Conservation (phyloP, 306 rosid genomes). For the Prunus kanzakura region DNA sequence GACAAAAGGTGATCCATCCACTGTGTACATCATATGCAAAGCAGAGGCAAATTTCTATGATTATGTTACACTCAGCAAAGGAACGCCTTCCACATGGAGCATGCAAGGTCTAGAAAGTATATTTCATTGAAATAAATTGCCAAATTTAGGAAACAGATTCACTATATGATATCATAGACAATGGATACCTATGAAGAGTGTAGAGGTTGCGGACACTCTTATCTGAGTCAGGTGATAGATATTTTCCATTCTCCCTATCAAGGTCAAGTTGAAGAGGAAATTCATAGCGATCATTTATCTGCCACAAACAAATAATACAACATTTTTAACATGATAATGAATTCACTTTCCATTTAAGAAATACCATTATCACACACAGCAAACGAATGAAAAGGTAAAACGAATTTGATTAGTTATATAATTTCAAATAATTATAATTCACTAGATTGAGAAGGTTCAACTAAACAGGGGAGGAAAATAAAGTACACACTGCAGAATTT, state of each 20-base stretch:
- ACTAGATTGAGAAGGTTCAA: not conserved
- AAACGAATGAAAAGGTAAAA: not conserved
- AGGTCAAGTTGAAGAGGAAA: slow-evolving; percentile 95
- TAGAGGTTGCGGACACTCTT: slow-evolving; percentile 89
- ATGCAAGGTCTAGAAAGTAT: not conserved
- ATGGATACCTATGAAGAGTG: slow-evolving; percentile 76
- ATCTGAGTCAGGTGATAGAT: slow-evolving; percentile 88
- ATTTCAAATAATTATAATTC: not conserved
- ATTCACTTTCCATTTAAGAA: not conserved
- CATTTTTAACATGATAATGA: not conserved
- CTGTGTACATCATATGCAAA: not conserved
- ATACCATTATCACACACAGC: not conserved
- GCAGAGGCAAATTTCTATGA: not conserved
- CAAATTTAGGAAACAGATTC: not conserved
- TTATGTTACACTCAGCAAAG: not conserved
- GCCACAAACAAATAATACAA: slow-evolving; percentile 18
- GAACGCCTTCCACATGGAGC: not conserved
- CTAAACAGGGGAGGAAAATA: not conserved
- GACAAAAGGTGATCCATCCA: not conserved
- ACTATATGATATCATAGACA: slow-evolving; percentile 17
- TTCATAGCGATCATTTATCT: slow-evolving; percentile 96
- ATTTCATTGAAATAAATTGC: not conserved
- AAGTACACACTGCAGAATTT: not conserved
- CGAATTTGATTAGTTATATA: not conserved
- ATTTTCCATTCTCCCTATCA: slow-evolving; percentile 83